Evolutionary conservation across 2,329 filamentous ascomycete species (phyloP).

Genomic region (Curvularia sp.): DNA sequence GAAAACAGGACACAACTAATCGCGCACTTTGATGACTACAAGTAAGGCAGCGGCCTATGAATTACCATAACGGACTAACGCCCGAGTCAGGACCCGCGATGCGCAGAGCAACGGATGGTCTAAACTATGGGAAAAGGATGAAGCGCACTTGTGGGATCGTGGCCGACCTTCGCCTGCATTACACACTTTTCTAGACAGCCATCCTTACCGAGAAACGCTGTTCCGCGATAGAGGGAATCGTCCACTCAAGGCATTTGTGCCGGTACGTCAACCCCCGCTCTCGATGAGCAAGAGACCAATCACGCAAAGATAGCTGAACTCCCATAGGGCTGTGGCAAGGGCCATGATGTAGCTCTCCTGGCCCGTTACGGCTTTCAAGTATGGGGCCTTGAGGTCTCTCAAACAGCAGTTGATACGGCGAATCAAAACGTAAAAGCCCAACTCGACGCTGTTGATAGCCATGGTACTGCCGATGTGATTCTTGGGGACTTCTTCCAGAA

Average conservation of each 20-base stretch:
- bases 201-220: constrained; percentile 38
- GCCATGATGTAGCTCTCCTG: constrained; percentile 79
- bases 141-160: constrained; percentile 63
- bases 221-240: constrained; percentile 21
- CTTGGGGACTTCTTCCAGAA: constrained; percentile 70
- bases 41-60: constrained; percentile 8
- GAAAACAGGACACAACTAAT: constrained; percentile 22
- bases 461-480: constrained; percentile 61
- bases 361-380: constrained; percentile 76
- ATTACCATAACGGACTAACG: not conserved
- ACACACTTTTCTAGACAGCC: constrained; percentile 19
- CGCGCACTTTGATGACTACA: constrained; percentile 22
- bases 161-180: constrained; percentile 62
- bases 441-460: constrained; percentile 11
- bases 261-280: constrained; percentile 42
- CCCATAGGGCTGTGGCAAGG: constrained; percentile 70
- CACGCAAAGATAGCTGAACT: not conserved
- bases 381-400: constrained; percentile 72
- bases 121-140: constrained; percentile 60
- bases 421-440: constrained; percentile 22
- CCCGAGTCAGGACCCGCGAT: constrained; percentile 15
- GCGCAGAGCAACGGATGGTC: constrained; percentile 54
- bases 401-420: constrained; percentile 48
- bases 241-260: constrained; percentile 71
- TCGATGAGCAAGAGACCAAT: not conserved